phyloP scores from a whole-genome alignment of 2,329 filamentous ascomycete species.

The Herpotrichia juniperi region DNA sequence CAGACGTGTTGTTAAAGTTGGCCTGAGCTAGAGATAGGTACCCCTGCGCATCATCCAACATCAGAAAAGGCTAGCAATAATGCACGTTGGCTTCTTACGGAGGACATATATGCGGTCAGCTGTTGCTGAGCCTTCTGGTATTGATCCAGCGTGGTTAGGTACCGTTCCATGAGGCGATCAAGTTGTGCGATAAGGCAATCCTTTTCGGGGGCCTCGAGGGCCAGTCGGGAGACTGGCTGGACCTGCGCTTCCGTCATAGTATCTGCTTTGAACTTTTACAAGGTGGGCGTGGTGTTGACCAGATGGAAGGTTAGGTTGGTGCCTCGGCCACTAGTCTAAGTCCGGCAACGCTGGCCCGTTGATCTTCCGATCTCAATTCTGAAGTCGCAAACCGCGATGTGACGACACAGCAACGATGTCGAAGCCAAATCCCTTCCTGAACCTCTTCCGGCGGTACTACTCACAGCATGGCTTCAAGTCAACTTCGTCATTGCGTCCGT shows the following conservation, averaged over 20 bases:
- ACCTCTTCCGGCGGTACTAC: constrained; percentile 37
- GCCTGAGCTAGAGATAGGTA: constrained; percentile 69
- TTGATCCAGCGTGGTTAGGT: constrained; percentile 69
- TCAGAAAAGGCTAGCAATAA: constrained; percentile 1
- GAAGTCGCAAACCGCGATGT: background rate
- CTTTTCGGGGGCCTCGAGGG: constrained; percentile 11
- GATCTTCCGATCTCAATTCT: constrained; percentile 8
- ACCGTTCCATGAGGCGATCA: constrained; percentile 68
- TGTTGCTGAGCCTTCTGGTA: constrained; percentile 66
- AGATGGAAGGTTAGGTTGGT: background rate
- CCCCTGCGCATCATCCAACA: constrained; percentile 35
- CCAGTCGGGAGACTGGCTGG: background rate
- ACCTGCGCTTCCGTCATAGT: constrained; percentile 14
- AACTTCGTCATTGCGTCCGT: constrained; percentile 10
- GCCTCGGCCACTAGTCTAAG: constrained; percentile 12
- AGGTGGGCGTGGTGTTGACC: background rate
- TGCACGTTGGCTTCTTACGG: constrained; percentile 48
- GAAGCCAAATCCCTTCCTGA: constrained; percentile 41
- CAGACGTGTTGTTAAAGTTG: constrained; percentile 71
- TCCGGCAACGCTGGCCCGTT: background rate
- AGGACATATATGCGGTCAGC: constrained; percentile 61
- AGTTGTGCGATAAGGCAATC: constrained; percentile 53
- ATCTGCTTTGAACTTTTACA: background rate
- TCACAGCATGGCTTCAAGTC: constrained; percentile 16
- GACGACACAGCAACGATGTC: constrained; percentile 29